These are phyloP conservation scores for Aspergillus sp. DNA, from an alignment of 2,329 filamentous ascomycete species.

Conservation along the genomic window DNA sequence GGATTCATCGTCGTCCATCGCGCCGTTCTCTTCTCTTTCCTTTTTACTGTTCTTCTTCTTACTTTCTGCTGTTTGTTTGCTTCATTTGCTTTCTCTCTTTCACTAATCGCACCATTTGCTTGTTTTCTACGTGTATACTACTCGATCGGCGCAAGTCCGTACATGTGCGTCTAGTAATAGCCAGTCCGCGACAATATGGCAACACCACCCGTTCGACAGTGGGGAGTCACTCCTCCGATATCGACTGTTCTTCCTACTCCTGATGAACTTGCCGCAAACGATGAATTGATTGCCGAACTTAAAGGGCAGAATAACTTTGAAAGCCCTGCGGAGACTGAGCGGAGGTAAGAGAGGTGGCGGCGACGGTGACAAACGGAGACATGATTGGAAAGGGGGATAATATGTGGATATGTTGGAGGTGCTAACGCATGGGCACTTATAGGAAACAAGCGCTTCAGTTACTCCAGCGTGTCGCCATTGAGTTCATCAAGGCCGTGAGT, in stretches of 20 bases:
- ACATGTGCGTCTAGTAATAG: neutral
- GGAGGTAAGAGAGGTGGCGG: conserved; percentile 51
- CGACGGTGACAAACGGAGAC: neutral
- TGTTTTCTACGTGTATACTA: neutral
- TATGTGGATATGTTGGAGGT: conserved; percentile 1
- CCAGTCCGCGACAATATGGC: conserved; percentile 24
- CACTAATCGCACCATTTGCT: neutral
- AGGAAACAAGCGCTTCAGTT: conserved; percentile 68
- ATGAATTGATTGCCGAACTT: conserved; percentile 74
- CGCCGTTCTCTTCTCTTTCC: neutral
- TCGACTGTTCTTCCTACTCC: conserved; percentile 69
- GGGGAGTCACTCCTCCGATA: conserved; percentile 79
- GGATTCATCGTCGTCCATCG: neutral
- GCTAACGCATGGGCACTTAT: conserved; percentile 6
- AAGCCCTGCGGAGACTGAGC: conserved; percentile 70
- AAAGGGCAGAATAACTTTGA: conserved; percentile 91
- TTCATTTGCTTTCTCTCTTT: neutral
- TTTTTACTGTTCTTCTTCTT: conserved; percentile 3
- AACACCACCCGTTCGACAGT: conserved; percentile 39
- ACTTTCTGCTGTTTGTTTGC: conserved; percentile 3
- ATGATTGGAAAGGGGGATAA: neutral
- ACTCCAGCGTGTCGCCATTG: conserved; percentile 71
- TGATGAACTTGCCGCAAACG: conserved; percentile 68
- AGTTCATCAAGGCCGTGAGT: conserved; percentile 80
- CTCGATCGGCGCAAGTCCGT: neutral